Evolutionary conservation across 2,329 filamentous ascomycete genomes (phyloP), one percentile per base, ranked within the genome.

Genomic region (Cladosporium colombiae): DNA sequence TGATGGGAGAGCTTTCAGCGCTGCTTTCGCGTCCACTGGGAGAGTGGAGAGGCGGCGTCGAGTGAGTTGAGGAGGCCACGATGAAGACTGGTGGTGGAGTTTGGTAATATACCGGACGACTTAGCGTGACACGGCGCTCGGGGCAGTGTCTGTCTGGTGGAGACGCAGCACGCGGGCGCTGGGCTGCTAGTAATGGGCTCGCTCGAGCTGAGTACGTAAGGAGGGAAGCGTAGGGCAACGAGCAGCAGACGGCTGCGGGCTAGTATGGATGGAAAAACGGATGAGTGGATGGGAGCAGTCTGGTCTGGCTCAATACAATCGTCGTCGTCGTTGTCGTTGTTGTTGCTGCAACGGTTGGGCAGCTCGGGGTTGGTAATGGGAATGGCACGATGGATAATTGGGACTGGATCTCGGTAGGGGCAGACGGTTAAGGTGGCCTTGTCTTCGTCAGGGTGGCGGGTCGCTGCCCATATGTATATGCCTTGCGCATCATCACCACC

Each of bases 1-100:
- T 70, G 64, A 73, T 65, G 52, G 70, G 70, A 27, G 71, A 71
- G 64, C 70, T 72, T 60, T 74, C 73, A 56, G 72, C 68, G 66
- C 72, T 74, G 63, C 69, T 64, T 33, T 69, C 69, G 37, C 70
- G 69, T 65, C 63, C 65, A 63, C 67, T 67, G 44, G 69, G 58
- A 35, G 49, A 66, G 65, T 70, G 67, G 49, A 70, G 67, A 55
- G 67, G 65, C 50, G 70, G 70, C 52, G 70, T 69, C 33, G 40
- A 65, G 53, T 37, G 64, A 63, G 66, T 66, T 62, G 67, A 69
- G 61, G 68, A 66, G 44, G 68, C 67, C 68, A 69, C 61, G 61
- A 35, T 63, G 61, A 55, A 55, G 61, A 56, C 50, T 59, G 56
- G 57, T 65, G 56, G 64, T 56, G 64, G 56, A 35, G 64, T 60